Percentiles rank a stretch among this genome's conserved stretches.
Evolutionary conservation across 257 asterid genomes (phyloP).

Genomic region (Nicotiana knightiana): DNA sequence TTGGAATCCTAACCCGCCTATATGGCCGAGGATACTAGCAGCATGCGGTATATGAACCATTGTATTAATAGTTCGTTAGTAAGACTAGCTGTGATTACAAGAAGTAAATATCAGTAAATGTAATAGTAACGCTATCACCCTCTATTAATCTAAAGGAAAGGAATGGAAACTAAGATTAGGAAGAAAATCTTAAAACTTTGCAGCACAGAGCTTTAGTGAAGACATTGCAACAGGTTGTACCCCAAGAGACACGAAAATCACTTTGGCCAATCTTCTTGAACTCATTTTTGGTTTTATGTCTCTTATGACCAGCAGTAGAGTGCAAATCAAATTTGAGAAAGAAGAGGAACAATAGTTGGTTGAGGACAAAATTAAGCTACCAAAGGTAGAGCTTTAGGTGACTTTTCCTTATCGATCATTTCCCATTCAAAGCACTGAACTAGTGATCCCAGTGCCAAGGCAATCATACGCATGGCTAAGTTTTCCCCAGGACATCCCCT

Average conservation of each 20-base stretch:
- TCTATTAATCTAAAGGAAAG: neutral
- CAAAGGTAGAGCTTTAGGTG: constrained; percentile 29
- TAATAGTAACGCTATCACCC: neutral
- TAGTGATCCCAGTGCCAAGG: neutral
- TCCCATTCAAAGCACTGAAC: constrained; percentile 14
- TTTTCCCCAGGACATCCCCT: constrained; percentile 22
- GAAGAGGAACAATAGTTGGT: neutral
- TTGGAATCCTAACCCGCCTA: too few species aligned
- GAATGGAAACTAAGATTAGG: neutral
- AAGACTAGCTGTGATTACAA: neutral
- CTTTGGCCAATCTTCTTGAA: neutral
- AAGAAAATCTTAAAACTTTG: neutral
- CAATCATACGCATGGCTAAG: constrained; percentile 3
- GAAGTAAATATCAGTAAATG: neutral
- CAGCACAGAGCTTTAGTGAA: neutral
- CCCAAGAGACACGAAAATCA: neutral
- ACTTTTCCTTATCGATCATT: constrained; percentile 11
- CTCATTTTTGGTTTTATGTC: neutral
- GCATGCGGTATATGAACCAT: neutral
- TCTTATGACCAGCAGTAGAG: neutral
- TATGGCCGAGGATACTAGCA: neutral
- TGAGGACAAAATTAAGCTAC: constrained; percentile 17
- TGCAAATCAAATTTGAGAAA: neutral
- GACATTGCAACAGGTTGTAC: neutral
- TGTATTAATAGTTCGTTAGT: neutral